Conservation (phyloP, 345 rosid genomes). For the Lumnitzera racemosa region DNA sequence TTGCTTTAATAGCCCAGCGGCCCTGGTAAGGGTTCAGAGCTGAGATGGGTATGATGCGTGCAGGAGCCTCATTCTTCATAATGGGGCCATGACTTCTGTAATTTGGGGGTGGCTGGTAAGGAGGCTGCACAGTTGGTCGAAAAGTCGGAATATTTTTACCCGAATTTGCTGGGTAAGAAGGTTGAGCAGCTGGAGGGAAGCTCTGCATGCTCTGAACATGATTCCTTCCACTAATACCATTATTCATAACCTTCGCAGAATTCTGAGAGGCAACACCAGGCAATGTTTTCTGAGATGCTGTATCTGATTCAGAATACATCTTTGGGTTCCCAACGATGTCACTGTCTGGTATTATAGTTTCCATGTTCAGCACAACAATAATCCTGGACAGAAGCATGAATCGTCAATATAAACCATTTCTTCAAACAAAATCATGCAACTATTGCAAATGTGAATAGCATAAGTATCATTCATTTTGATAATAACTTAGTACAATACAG, state of each 20-base stretch:
- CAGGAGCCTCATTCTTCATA: constrained; percentile 87
- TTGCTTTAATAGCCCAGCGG: constrained; percentile 88
- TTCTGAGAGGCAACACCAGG: constrained; percentile 24
- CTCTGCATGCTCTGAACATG: constrained; percentile 21
- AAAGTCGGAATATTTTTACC: constrained; percentile 35
- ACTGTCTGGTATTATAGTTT: constrained; percentile 58
- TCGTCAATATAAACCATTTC: constrained; percentile 4
- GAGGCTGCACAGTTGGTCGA: constrained; percentile 62
- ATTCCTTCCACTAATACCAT: constrained; percentile 11
- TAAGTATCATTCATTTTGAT: too few relatives aligned
- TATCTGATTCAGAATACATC: constrained; percentile 32
- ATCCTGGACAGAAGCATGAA: constrained; percentile 36
- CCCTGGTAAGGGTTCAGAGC: constrained; percentile 92
- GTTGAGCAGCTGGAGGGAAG: constrained; percentile 57
- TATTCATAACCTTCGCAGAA: constrained; percentile 18
- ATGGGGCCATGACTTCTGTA: constrained; percentile 70
- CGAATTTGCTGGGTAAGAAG: constrained; percentile 45
- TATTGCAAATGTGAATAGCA: too few relatives aligned
- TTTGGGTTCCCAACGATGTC: constrained; percentile 73
- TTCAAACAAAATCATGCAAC: not conserved
- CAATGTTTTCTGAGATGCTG: constrained; percentile 29
- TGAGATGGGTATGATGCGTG: constrained; percentile 67
- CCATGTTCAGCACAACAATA: constrained; percentile 77
- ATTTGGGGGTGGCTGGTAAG: constrained; percentile 72
- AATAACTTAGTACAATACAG: too few relatives aligned